Evolutionary conservation across 2,329 filamentous ascomycete species (phyloP).

Genomic region (Pseudovirgaria hyperparasitica): DNA sequence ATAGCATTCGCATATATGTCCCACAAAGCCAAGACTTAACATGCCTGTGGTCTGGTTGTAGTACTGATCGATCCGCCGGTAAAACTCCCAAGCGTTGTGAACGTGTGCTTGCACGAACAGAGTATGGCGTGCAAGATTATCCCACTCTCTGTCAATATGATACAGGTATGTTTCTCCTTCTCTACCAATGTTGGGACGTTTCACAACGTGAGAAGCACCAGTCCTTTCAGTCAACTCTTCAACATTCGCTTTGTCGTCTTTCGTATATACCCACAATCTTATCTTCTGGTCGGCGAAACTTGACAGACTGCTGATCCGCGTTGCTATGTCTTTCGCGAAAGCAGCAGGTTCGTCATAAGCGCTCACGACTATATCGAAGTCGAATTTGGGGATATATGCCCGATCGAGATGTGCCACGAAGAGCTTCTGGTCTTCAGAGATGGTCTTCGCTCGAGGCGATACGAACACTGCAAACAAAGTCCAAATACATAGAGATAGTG

Average conservation of each 20-base stretch:
- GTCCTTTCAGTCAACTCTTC: slow-evolving; percentile 11
- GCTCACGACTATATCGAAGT: slow-evolving; percentile 23
- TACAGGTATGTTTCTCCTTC: slow-evolving; percentile 34
- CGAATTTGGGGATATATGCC: slow-evolving; percentile 10
- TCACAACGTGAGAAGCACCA: slow-evolving; percentile 13
- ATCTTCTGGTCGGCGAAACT: slow-evolving; percentile 9
- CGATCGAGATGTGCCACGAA: slow-evolving; percentile 7
- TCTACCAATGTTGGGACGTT: slow-evolving; percentile 28
- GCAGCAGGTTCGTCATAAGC: slow-evolving; percentile 23
- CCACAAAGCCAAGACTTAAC: slow-evolving; percentile 29
- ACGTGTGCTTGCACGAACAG: slow-evolving; percentile 35
- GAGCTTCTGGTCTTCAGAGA: not conserved
- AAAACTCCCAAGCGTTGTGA: slow-evolving; percentile 25
- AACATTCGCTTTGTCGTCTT: slow-evolving; percentile 13
- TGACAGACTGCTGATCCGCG: slow-evolving; percentile 10
- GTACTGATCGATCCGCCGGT: slow-evolving; percentile 26
- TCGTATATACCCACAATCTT: slow-evolving; percentile 19
- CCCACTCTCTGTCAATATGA: slow-evolving; percentile 32
- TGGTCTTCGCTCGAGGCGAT: not conserved
- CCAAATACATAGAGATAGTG: not conserved
- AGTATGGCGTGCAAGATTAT: slow-evolving; percentile 31
- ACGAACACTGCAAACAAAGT: not conserved
- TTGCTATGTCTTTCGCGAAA: slow-evolving; percentile 13
- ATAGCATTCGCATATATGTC: slow-evolving; percentile 25
- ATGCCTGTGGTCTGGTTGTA: slow-evolving; percentile 30